Evolutionary conservation across 2,329 filamentous ascomycete species (phyloP).

Genomic region (Geoglossum cookeanum): DNA sequence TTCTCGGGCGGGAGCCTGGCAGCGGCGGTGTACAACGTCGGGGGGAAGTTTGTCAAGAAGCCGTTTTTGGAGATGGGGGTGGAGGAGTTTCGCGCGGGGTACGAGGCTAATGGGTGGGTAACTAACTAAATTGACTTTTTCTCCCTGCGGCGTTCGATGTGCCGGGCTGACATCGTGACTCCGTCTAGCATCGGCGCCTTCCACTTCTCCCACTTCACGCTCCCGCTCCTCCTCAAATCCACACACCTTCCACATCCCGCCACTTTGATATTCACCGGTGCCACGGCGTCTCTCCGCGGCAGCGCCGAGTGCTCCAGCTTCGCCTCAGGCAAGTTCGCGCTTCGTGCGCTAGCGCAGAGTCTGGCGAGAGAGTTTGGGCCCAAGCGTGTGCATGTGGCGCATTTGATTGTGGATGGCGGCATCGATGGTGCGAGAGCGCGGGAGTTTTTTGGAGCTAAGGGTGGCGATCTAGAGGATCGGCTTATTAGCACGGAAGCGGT

Average conservation of each 20-base stretch:
- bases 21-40: slow-evolving; percentile 54
- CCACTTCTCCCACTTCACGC: slow-evolving; percentile 49
- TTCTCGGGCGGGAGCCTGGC: slow-evolving; percentile 35
- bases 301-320: slow-evolving; percentile 52
- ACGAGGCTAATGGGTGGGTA: slow-evolving; percentile 31
- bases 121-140: too few species aligned
- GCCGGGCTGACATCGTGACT: background rate
- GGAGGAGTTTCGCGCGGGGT: slow-evolving; percentile 30
- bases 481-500: slow-evolving; percentile 62
- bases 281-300: slow-evolving; percentile 60
- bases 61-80: slow-evolving; percentile 37
- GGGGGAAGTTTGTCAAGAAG: slow-evolving; percentile 32
- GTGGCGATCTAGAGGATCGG: slow-evolving; percentile 35
- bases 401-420: slow-evolving; percentile 66
- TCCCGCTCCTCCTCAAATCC: slow-evolving; percentile 51
- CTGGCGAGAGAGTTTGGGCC: slow-evolving; percentile 72
- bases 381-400: slow-evolving; percentile 63
- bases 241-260: slow-evolving; percentile 45
- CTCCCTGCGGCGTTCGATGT: background rate
- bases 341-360: slow-evolving; percentile 53
- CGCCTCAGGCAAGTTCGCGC: slow-evolving; percentile 61
- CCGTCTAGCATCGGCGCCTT: slow-evolving; percentile 45
- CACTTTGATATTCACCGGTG: slow-evolving; percentile 69
- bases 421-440: slow-evolving; percentile 45
- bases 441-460: slow-evolving; percentile 16